Evolutionary conservation across 2,329 filamentous ascomycete species (phyloP).

Genomic region (Aspergillus quadrilineatus): DNA sequence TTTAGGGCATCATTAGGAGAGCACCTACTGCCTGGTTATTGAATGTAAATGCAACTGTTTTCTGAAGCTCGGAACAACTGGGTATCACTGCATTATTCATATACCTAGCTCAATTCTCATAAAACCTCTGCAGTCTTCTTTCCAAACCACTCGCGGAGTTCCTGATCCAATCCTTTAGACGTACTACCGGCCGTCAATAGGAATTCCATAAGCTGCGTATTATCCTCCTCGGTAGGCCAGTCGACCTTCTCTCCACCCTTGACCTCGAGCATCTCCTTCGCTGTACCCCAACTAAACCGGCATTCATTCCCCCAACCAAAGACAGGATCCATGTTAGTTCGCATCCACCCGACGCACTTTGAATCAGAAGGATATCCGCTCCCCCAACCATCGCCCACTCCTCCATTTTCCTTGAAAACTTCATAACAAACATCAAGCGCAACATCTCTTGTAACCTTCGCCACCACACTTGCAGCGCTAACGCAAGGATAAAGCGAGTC

Average conservation of each 20-base stretch:
- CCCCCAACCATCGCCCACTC: conserved; percentile 64
- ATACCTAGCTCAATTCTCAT: conserved; percentile 41
- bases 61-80: no score
- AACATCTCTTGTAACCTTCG: conserved; percentile 91
- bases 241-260: conserved; percentile 72
- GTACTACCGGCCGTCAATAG: conserved; percentile 51
- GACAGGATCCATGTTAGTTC: conserved; percentile 80
- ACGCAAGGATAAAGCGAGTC: conserved; percentile 91
- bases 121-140: conserved; percentile 68
- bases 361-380: conserved; percentile 91
- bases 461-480: conserved; percentile 88
- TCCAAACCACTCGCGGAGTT: conserved; percentile 81
- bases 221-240: conserved; percentile 76
- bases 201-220: conserved; percentile 73
- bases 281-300: conserved; percentile 92
- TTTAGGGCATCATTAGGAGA: no score
- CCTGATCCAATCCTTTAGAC: conserved; percentile 53
- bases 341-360: conserved; percentile 77
- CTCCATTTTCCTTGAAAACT: conserved; percentile 39
- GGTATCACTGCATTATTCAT: conserved; percentile 6
- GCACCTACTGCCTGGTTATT: no score
- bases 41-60: no score
- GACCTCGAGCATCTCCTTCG: conserved; percentile 86
- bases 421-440: conserved; percentile 78
- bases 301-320: conserved; percentile 96